These are phyloP conservation scores for Lasiosphaeria miniovina DNA, from an alignment of 495 filamentous ascomycete genomes.

Conservation along the genomic window DNA sequence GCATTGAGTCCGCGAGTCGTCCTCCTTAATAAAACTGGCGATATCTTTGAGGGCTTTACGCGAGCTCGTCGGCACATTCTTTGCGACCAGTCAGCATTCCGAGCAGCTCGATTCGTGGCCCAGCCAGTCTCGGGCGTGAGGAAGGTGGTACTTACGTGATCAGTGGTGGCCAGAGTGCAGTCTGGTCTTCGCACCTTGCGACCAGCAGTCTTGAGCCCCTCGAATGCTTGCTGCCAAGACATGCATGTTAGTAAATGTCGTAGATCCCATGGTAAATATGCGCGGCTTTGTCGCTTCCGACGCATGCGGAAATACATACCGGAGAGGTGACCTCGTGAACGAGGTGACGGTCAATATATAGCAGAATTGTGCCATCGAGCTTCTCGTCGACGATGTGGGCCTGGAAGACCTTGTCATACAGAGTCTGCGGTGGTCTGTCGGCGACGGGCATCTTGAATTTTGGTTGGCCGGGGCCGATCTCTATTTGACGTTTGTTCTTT, in stretches of 20 bases:
- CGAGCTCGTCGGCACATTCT: constrained; percentile 91
- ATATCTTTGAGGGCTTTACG: constrained; percentile 87
- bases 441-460: constrained; percentile 70
- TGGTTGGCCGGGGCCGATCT: constrained; percentile 1
- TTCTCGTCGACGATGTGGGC: constrained; percentile 92
- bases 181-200: constrained; percentile 89
- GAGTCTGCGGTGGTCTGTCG: constrained; percentile 73
- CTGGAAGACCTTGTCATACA: constrained; percentile 97
- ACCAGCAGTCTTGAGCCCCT: constrained; percentile 83
- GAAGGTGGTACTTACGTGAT: constrained; percentile 72
- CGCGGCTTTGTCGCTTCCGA: neutral
- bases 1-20: constrained; percentile 90
- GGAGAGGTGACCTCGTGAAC: constrained; percentile 98
- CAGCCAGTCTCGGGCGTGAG: neutral
- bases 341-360: constrained; percentile 95
- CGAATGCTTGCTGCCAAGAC: constrained; percentile 81
- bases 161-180: constrained; percentile 93
- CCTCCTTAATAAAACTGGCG: constrained; percentile 83
- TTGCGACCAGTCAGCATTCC: constrained; percentile 9
- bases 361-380: constrained; percentile 83
- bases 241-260: constrained; percentile 3
- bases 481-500: constrained; percentile 13
- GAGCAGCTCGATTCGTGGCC: neutral
- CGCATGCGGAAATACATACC: constrained; percentile 36
- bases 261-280: neutral